Evolutionary conservation across 768 basidiomycete genomes (phyloP), one percentile per base, ranked within the genome.

Genomic region (Suillus cothurnatus): DNA sequence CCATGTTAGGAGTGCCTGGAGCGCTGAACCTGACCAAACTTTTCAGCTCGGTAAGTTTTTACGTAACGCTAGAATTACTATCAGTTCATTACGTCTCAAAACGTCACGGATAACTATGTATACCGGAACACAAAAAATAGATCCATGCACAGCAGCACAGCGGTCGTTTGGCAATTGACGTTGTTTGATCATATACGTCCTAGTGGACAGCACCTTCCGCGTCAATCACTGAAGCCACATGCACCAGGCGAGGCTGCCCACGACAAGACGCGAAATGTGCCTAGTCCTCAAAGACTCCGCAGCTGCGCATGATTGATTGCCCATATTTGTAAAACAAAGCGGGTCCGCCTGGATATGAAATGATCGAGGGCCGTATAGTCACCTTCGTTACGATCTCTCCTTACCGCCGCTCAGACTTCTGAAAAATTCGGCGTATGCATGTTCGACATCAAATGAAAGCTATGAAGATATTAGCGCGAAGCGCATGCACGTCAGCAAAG

Each of bases 361-460:
- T 7, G 5, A 32, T 31, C 52, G 52, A 32, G 11, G 52, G 31
- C 15, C 9, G 50, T 52, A 52, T 52, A 11, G 19, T 17, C 19
- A 61, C 32, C 31, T 62, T 61, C 31, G 14, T 17, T 38, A 59
- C 32, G 49, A 60, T 28, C 60, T 68, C 23, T 75, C 76, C 64
- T 82, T 82, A 23, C 78, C 67, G 23, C 83, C 70, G 43, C 80
- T 87, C 61, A 94, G 72, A 79, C 91, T 92, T 63, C 89, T 80
- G 83, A 95, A 94, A 80, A 95, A 95, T 76, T 97, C 93, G 21
- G 92, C 91, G 72, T 99, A 99, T 0, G 97, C 95, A 71, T 97
- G 89, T 70, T 99, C 96, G 61, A 97, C 93, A 71, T 99, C 97
- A 72, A 98, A 99, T n/a, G 94, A 81, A 66, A 99, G 83, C 93